A percentile compares a stretch with the other conserved stretches of the same genome.
These are phyloP conservation scores for Hibiscus tridactylites DNA, from an alignment of 345 rosid genomes.

Conservation along the genomic window DNA sequence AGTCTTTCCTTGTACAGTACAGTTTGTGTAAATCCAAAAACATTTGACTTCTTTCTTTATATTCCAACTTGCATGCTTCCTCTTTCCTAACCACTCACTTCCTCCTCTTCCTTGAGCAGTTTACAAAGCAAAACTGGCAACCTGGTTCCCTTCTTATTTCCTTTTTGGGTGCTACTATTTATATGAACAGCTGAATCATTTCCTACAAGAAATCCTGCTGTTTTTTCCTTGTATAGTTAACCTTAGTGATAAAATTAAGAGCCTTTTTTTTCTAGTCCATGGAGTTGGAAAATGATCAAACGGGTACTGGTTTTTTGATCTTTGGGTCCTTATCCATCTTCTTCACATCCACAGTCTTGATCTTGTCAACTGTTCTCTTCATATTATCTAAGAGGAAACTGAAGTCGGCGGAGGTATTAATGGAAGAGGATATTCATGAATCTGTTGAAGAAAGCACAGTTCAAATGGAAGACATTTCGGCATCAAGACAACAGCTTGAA, in stretches of 20 bases:
- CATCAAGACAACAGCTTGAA: not conserved
- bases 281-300: constrained; percentile 21
- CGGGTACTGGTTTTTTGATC: constrained; percentile 23
- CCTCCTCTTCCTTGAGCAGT: constrained; percentile 6
- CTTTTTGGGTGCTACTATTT: constrained; percentile 4
- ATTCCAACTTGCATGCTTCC: constrained; percentile 9
- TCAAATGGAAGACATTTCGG: not conserved
- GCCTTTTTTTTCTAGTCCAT: constrained; percentile 12
- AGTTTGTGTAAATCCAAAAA: not conserved
- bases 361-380: constrained; percentile 23
- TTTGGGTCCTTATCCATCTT: constrained; percentile 28
- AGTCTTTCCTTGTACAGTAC: not conserved
- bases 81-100: constrained; percentile 1
- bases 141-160: not conserved
- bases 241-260: too few relatives aligned
- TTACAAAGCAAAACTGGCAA: not conserved
- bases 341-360: constrained; percentile 26
- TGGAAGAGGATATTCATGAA: constrained; percentile 14
- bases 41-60: not conserved
- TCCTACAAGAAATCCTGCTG: not conserved
- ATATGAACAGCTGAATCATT: not conserved
- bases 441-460: constrained; percentile 12
- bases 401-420: constrained; percentile 1
- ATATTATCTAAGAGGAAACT: constrained; percentile 19
- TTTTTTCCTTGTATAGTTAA: too few relatives aligned